Evolutionary conservation across 2,329 filamentous ascomycete species (phyloP).

Genomic region (Fusarium oligoseptatum): DNA sequence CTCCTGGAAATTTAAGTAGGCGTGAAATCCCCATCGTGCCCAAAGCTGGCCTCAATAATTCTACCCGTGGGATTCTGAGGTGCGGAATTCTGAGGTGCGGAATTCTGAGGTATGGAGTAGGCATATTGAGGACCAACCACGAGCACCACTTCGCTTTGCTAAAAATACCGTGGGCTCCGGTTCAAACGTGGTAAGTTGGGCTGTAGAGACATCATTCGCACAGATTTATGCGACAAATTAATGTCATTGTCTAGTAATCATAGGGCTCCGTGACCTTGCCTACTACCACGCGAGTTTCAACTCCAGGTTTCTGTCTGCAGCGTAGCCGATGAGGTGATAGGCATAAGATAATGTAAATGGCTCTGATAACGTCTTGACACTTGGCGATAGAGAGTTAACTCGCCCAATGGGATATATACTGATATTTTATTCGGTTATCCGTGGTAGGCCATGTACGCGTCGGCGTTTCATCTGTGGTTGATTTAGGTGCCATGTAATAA

Average conservation of each 20-base stretch:
- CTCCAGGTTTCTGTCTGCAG: no score
- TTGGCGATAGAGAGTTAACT: not conserved
- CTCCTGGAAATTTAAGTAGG: not conserved
- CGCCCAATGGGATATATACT: not conserved
- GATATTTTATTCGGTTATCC: not conserved
- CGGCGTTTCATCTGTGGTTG: not conserved
- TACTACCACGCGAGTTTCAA: not conserved
- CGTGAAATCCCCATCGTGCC: not conserved
- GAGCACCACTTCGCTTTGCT: not conserved
- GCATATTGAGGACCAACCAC: not conserved
- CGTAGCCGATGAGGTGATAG: not conserved
- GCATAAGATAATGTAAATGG: not conserved
- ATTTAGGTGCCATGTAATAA: not conserved
- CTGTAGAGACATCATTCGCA: not conserved
- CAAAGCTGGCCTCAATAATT: not conserved
- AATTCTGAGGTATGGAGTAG: not conserved
- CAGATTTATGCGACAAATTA: not conserved
- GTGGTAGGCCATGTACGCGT: not conserved
- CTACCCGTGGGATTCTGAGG: not conserved
- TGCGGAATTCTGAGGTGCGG: not conserved
- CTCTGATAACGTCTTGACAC: not conserved
- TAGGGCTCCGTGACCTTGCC: not conserved
- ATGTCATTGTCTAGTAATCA: not conserved
- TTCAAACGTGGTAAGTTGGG: not conserved
- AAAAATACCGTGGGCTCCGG: not conserved